Conservation (phyloP, 805 yeast species). For the Cyberlindnera suaveolens region DNA sequence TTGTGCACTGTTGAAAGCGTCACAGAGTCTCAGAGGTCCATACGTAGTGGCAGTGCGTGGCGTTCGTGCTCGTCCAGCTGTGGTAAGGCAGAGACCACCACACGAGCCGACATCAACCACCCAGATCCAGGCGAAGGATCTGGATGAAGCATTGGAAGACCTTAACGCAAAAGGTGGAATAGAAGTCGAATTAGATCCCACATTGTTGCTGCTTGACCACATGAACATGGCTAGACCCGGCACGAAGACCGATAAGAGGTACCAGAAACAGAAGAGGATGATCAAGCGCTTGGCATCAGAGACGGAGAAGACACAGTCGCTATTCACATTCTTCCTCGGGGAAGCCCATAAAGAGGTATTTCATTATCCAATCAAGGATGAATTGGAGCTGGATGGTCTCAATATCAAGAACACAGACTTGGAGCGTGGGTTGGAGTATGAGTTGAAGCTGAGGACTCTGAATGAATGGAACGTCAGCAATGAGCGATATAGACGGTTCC, state of each 20-base stretch:
- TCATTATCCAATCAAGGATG: conserved; percentile 10
- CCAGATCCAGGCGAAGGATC: neutral
- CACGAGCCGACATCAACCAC: neutral
- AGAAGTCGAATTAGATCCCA: conserved; percentile 6
- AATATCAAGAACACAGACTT: conserved; percentile 4
- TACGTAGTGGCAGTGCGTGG: neutral
- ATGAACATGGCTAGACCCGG: conserved; percentile 18
- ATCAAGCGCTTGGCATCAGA: conserved; percentile 5
- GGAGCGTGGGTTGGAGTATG: conserved; percentile 15
- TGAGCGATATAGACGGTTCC: conserved; percentile 12
- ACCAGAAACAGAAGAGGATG: conserved; percentile 6
- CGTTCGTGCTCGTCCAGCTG: neutral
- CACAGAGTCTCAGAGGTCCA: neutral
- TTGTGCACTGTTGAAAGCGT: neutral
- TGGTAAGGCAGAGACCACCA: neutral
- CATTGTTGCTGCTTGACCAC: conserved; percentile 11
- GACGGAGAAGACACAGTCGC: conserved; percentile 8
- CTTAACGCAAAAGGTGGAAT: neutral
- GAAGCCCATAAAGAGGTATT: conserved; percentile 14
- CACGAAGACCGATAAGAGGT: conserved; percentile 17
- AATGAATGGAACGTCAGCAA: conserved; percentile 6
- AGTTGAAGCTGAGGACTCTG: conserved; percentile 6
- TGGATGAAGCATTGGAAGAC: neutral
- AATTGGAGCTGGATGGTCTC: neutral
- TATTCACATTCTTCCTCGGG: conserved; percentile 9